Conservation (phyloP, 177 flowering plant species). For the Vitis hybrid region DNA sequence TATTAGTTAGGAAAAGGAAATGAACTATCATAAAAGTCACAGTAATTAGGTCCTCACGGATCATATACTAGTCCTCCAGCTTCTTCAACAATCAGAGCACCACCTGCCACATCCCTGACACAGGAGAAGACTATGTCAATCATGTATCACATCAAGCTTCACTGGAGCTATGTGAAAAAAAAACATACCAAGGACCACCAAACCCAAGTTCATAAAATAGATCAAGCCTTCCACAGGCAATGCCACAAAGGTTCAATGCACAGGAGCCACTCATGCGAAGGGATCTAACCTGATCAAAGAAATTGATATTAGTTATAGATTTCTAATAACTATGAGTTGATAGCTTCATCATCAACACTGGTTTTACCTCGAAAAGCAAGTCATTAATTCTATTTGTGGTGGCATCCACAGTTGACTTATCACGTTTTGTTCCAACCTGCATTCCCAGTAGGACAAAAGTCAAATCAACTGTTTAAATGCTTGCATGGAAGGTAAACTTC, state of each 20-base stretch:
- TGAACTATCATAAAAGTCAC: too few species aligned
- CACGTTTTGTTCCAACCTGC: constrained; percentile 87
- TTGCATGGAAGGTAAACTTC: not conserved
- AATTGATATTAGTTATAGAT: not conserved
- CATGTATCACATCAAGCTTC: not conserved
- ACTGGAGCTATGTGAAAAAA: not conserved
- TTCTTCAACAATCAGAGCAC: constrained; percentile 86
- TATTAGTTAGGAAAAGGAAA: too few species aligned
- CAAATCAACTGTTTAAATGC: constrained; percentile 4
- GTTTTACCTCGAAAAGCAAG: constrained; percentile 72
- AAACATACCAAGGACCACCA: constrained; percentile 93
- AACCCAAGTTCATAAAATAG: constrained; percentile 72
- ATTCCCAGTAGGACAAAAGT: constrained; percentile 16
- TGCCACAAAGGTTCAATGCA: constrained; percentile 87
- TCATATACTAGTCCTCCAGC: constrained; percentile 94
- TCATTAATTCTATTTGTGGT: constrained; percentile 70
- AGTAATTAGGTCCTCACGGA: constrained; percentile 65
- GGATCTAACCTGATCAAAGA: constrained; percentile 72
- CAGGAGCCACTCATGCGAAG: constrained; percentile 91
- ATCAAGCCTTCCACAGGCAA: constrained; percentile 95
- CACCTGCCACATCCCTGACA: constrained; percentile 96
- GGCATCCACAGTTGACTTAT: constrained; percentile 65
- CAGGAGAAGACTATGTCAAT: constrained; percentile 8
- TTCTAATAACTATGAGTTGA: not conserved
- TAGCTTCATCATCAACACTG: not conserved